A percentile compares a stretch with the other conserved stretches of the same genome.
Evolutionary conservation across 768 basidiomycete genomes (phyloP).

Genomic region (Clitopilus hobsonii): DNA sequence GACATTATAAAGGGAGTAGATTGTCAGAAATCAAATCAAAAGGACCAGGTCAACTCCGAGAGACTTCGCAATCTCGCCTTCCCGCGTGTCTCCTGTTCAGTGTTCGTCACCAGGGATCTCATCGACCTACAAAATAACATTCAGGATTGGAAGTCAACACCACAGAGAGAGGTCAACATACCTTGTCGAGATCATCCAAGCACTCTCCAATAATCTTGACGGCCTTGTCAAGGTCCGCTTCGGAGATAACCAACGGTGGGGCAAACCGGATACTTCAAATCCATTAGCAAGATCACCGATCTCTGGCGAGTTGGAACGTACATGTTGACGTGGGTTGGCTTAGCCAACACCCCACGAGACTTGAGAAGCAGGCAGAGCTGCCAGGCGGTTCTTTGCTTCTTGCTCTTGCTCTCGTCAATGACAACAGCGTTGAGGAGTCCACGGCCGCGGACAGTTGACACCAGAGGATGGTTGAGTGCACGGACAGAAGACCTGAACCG

Average conservation of each 20-base stretch:
- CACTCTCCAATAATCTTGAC: constrained; percentile 73
- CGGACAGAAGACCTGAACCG: constrained; percentile 66
- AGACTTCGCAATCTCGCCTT: neutral
- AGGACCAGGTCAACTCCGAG: neutral
- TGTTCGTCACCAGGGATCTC: constrained; percentile 50
- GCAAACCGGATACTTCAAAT: constrained; percentile 84
- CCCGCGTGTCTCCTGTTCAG: constrained; percentile 14
- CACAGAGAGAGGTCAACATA: constrained; percentile 27
- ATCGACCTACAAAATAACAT: constrained; percentile 21
- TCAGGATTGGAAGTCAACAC: too few relatives aligned
- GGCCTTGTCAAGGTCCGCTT: constrained; percentile 74
- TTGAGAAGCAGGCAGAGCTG: constrained; percentile 91
- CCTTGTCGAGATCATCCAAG: constrained; percentile 78
- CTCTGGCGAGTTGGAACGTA: constrained; percentile 33
- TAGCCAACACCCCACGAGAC: constrained; percentile 87
- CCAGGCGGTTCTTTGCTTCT: constrained; percentile 85
- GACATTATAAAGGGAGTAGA: neutral
- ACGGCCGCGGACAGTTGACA: constrained; percentile 76
- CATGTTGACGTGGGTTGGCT: constrained; percentile 96
- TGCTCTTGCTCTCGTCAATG: constrained; percentile 79
- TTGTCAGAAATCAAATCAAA: neutral
- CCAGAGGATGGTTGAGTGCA: constrained; percentile 62
- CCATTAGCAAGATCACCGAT: neutral
- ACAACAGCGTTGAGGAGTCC: constrained; percentile 93
- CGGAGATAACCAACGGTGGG: constrained; percentile 91